Evolutionary conservation across 345 rosid genomes (phyloP), one percentile per base, ranked within the genome.

Genomic region (Lumnitzera racemosa): DNA sequence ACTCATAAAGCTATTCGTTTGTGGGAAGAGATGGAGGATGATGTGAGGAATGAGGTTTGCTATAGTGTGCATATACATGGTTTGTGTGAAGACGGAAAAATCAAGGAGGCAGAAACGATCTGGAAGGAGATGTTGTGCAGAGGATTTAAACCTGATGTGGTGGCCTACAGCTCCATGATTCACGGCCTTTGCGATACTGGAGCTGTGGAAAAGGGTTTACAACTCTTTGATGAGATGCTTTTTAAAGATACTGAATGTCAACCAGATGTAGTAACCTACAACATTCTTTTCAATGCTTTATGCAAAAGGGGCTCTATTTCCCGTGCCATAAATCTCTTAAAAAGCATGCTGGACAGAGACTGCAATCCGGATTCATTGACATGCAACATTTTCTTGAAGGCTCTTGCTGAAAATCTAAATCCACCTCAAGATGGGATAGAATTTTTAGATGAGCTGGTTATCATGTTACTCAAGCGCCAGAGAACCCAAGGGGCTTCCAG

Each of bases 231-330:
- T 72, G 89, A 90, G 84, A 94, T 94, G 97, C 77, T 94, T 64
- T 94, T 81, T 63, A 80, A 66, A 69, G 95, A 73, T 53, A 76
- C 88, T 11, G 64, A 67, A 55, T 77, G 86, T 70, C 91, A 84
- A 47, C 97, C 99, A 23, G 99, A 94, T 74, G 86, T 88, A 46
- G 68, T 94, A 64, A 86, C 92, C 31, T 94, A 94, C 63, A 90
- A 90, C 78, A 84, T 86, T 76, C 89, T 94, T 65, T 67, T 88
- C 13, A 70, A 78, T 61, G 90, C 95, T 51, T 84, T 94, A 63
- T 84, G 90, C 69, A 79, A 72, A 74, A 81, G 75, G 51, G 74
- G 70, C 55, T 71, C 72, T 69, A 72, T 82, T 54, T 82, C 88
- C 24, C 78, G 63, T 66, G 96, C 99, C 57, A 75, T 94, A 68